These are phyloP conservation scores for Neonectria hederae DNA, from an alignment of 2,329 filamentous ascomycete genomes.

Conservation along the genomic window DNA sequence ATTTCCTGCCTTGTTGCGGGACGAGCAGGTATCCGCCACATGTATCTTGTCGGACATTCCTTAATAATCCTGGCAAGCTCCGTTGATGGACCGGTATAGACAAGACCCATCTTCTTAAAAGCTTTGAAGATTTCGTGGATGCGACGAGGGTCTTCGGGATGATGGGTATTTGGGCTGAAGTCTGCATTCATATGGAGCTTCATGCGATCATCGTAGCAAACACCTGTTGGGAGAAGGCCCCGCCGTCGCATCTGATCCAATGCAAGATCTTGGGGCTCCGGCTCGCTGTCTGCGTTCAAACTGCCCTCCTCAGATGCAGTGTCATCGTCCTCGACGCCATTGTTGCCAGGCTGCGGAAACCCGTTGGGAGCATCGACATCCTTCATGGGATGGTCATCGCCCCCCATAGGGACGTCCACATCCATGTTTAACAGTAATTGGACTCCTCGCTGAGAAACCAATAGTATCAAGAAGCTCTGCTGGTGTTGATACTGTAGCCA, in stretches of 20 bases:
- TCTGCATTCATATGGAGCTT: constrained; percentile 91
- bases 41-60: constrained; percentile 66
- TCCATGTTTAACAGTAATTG: constrained; percentile 9
- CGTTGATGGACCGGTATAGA: constrained; percentile 69
- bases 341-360: constrained; percentile 26
- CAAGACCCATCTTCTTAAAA: constrained; percentile 82
- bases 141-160: constrained; percentile 92
- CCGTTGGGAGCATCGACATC: constrained; percentile 49
- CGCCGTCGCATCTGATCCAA: constrained; percentile 52
- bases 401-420: constrained; percentile 49
- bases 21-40: constrained; percentile 82
- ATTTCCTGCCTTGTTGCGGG: constrained; percentile 84
- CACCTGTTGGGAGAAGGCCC: constrained; percentile 73
- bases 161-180: constrained; percentile 77
- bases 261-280: constrained; percentile 50
- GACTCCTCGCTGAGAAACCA: neutral
- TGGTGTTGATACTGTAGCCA: neutral
- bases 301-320: constrained; percentile 47
- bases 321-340: constrained; percentile 46
- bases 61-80: constrained; percentile 63
- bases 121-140: constrained; percentile 94
- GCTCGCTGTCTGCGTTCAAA: constrained; percentile 48
- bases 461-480: neutral
- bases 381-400: constrained; percentile 55
- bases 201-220: constrained; percentile 95